Evolutionary conservation across 768 basidiomycete species (phyloP), one percentile per base, ranked within the genome.

Genomic region (Mycena floridula): DNA sequence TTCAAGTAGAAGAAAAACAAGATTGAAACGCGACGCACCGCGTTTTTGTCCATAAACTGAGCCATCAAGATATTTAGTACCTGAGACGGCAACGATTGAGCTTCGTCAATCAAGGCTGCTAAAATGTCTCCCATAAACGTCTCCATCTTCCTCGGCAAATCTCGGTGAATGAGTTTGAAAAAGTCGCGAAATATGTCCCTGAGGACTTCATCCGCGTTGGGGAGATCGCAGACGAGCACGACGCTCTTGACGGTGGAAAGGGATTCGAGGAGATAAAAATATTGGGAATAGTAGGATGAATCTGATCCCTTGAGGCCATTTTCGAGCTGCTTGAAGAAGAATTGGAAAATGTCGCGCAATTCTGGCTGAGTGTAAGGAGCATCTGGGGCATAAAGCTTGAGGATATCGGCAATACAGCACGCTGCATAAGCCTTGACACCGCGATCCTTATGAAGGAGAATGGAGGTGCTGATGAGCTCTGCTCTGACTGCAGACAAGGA

Each of bases 351-450:
- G 63, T 96, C 92, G 70, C 89, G 76, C 26, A 98, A 79, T 61
- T 97, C 89, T 39, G 74, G 65, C 40, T 85, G 82, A 12, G 85
- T 94, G 60, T 95, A 98, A 11, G 96, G 96, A 20, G 96, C 94
- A 62, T 98, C 92, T 1, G 96, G 96, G 1, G 96, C 96, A 61
- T 91, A 97, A 28, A 98, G 76, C 35, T 92, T 69, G 47, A 99
- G 81, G 43, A 98, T 74, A 61, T 99, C 94, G 2, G 93, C 93
- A 27, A 99, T 75, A 65, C 93, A 98, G 63, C 91, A 95, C 0
- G 92, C 92, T 4, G 87, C 80, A 54, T 88, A 94, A 0, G 94
- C 94, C 63, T 96, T 98, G 52, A 99, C 92, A 21, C 93, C 93
- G 35, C 86, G 76, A 62, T 99, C 96, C 63, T 90, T 96, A 73